phyloP scores from a whole-genome alignment of 139 green algal genomes.

The Desmodesmus armatus region DNA sequence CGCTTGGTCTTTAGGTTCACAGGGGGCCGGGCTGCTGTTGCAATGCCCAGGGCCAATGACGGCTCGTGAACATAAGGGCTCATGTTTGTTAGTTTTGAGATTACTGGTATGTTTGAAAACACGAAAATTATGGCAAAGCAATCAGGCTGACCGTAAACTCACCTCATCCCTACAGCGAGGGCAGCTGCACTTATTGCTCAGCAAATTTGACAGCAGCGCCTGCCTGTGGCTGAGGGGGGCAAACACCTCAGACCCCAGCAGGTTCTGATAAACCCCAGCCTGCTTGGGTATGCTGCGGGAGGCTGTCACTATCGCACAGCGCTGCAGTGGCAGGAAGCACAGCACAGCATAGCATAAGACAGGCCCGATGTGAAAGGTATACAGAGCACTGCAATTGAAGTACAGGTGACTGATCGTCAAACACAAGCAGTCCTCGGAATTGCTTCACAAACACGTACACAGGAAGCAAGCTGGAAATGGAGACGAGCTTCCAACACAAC shows the following conservation, averaged over 20 bases:
- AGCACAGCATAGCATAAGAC: background rate
- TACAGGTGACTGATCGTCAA: no score
- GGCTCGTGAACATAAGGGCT: no score
- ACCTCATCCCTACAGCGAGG: conserved; percentile 38
- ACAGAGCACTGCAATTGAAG: background rate
- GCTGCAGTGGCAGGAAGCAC: conserved; percentile 1
- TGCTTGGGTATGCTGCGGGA: conserved; percentile 20
- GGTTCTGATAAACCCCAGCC: conserved; percentile 36
- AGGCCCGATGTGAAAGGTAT: background rate
- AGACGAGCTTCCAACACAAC: no score
- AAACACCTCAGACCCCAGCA: conserved; percentile 45
- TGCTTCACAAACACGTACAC: no score
- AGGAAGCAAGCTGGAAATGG: no score
- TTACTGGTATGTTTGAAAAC: no score
- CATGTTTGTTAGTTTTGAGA: no score
- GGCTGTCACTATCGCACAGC: conserved; percentile 15
- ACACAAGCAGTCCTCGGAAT: no score
- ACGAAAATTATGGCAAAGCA: background rate
- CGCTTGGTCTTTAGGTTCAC: no score
- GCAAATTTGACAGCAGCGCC: conserved; percentile 7
- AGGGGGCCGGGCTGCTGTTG: no score
- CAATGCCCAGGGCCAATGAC: no score
- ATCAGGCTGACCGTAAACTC: background rate
- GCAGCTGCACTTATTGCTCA: conserved; percentile 43
- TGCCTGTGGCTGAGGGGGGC: conserved; percentile 34